Percentiles rank a stretch among this genome's conserved stretches.
Conservation (phyloP, 495 filamentous ascomycete genomes). For the Diplogelasinospora grovesii region DNA sequence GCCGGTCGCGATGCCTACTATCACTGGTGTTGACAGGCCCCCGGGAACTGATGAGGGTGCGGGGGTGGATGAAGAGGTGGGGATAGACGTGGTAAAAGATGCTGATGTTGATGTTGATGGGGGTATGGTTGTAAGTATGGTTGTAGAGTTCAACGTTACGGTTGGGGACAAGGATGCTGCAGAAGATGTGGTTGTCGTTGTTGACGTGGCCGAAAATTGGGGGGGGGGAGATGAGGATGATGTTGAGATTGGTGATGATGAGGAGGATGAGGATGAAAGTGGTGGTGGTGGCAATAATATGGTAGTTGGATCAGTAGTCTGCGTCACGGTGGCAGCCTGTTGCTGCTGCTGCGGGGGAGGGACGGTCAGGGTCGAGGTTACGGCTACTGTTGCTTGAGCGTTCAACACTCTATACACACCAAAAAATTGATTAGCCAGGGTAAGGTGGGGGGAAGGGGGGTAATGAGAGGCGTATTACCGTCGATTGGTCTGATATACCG, state of each 20-base stretch:
- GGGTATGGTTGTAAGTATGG: too few relatives aligned
- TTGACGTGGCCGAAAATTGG: background rate
- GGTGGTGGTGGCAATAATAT: slow-evolving; percentile 19
- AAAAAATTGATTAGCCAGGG: background rate
- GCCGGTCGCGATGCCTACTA: slow-evolving; percentile 21
- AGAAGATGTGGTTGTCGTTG: background rate
- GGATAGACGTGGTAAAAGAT: background rate
- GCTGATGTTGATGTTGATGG: background rate
- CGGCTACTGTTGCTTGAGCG: slow-evolving; percentile 17
- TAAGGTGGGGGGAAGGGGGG: background rate
- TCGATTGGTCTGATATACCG: slow-evolving; percentile 19
- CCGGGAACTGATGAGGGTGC: background rate
- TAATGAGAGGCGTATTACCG: slow-evolving; percentile 4
- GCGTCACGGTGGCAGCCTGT: too few relatives aligned
- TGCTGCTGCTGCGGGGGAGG: slow-evolving; percentile 14
- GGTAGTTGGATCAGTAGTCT: too few relatives aligned
- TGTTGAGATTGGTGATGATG: background rate
- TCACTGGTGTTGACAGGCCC: slow-evolving; percentile 16
- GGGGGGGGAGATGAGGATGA: background rate
- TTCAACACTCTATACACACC: slow-evolving; percentile 15
- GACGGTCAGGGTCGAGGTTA: slow-evolving; percentile 26
- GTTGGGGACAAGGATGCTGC: slow-evolving; percentile 3
- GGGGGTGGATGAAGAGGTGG: slow-evolving; percentile 3
- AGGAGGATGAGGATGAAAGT: slow-evolving; percentile 4
- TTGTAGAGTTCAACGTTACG: too few relatives aligned